Conservation (phyloP, 805 yeast genomes). For the Candida maris region DNA sequence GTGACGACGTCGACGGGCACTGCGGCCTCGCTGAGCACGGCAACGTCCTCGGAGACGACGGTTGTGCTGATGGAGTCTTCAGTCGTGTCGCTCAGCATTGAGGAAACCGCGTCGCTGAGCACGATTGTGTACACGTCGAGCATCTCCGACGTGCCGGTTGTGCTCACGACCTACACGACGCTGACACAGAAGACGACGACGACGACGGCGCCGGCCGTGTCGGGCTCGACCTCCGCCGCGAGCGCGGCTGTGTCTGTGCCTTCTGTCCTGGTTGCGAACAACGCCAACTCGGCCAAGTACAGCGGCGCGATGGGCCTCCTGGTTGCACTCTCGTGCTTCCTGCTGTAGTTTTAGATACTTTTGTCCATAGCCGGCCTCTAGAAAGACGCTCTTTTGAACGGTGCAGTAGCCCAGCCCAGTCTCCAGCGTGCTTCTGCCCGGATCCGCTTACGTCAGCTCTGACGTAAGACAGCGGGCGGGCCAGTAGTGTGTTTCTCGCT, state of each 20-base stretch:
- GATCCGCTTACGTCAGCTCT: too few relatives aligned
- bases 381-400: too few relatives aligned
- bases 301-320: constrained; percentile 13
- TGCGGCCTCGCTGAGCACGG: constrained; percentile 2
- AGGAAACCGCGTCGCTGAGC: constrained; percentile 12
- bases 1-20: constrained; percentile 1
- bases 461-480: too few relatives aligned
- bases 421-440: too few relatives aligned
- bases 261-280: constrained; percentile 11
- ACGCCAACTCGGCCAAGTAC: constrained; percentile 9
- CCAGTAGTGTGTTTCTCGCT: too few relatives aligned
- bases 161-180: constrained; percentile 23
- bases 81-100: constrained; percentile 19
- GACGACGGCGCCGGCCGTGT: not conserved
- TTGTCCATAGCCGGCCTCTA: too few relatives aligned
- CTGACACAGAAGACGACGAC: constrained; percentile 4
- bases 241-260: constrained; percentile 8
- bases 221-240: not conserved
- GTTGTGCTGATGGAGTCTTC: constrained; percentile 19
- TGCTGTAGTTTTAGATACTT: constrained; percentile 3
- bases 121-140: constrained; percentile 24
- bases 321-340: constrained; percentile 10
- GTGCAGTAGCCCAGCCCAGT: too few relatives aligned
- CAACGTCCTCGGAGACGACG: constrained; percentile 12
- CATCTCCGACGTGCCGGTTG: constrained; percentile 23